Evolutionary conservation across 768 basidiomycete species (phyloP).

Genomic region (Dacryopinax primogenitus): DNA sequence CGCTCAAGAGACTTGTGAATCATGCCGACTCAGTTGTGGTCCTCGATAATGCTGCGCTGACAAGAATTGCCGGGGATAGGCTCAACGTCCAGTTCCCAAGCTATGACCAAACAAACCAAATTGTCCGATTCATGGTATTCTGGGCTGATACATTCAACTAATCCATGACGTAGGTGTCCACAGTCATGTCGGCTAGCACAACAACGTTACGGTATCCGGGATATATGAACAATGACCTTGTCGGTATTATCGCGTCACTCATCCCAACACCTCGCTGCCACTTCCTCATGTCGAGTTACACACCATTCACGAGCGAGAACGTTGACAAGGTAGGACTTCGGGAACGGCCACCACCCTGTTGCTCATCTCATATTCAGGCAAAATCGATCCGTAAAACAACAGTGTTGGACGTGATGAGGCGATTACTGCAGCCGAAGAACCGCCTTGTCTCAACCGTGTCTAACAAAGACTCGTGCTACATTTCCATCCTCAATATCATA

Average conservation of each 20-base stretch:
- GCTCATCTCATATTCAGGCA: conserved; percentile 41
- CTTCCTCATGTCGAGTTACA: conserved; percentile 97
- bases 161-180: conserved; percentile 54
- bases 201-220: conserved; percentile 94
- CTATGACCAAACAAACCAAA: conserved; percentile 85
- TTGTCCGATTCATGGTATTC: conserved; percentile 36
- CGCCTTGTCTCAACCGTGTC: conserved; percentile 93
- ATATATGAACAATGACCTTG: conserved; percentile 99
- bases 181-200: conserved; percentile 95
- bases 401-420: conserved; percentile 95
- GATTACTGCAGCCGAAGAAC: conserved; percentile 94
- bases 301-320: conserved; percentile 93
- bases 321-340: conserved; percentile 69
- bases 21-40: conserved; percentile 97
- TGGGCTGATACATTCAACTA: background rate
- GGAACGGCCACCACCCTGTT: background rate
- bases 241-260: conserved; percentile 89
- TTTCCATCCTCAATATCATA: conserved; percentile 95
- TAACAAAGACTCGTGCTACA: conserved; percentile 86
- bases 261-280: conserved; percentile 97
- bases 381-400: conserved; percentile 94
- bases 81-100: conserved; percentile 68
- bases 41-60: conserved; percentile 86
- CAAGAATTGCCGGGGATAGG: conserved; percentile 85
- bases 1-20: conserved; percentile 85